These are phyloP conservation scores for Hamamelis virginiana DNA, from an alignment of 164 flowering plant species.

Conservation along the genomic window DNA sequence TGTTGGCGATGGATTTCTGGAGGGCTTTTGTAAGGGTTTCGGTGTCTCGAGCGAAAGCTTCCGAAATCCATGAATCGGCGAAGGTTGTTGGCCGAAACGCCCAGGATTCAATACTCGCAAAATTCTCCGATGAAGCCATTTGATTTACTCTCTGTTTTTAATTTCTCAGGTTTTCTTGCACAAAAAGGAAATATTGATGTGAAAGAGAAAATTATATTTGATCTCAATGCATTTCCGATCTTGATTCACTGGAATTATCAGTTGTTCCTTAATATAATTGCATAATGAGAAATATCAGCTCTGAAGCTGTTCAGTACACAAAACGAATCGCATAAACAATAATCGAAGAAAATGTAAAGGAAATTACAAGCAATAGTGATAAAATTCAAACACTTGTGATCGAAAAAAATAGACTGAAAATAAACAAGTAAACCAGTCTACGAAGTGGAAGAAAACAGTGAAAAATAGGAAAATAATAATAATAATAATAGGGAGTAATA, in stretches of 20 bases:
- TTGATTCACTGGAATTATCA: no score
- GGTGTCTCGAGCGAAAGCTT: constrained; percentile 57
- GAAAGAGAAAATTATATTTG: no score
- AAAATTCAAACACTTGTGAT: no score
- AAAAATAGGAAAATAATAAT: no score
- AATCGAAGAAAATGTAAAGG: no score
- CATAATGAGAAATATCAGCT: no score
- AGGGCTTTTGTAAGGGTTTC: constrained; percentile 71
- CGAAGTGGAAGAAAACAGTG: no score
- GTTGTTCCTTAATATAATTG: no score
- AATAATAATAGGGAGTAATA: no score
- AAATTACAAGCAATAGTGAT: not conserved
- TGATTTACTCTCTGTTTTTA: not conserved
- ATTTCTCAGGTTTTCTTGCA: not conserved
- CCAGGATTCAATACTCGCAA: constrained; percentile 53
- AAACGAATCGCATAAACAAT: not conserved
- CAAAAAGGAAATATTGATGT: not conserved
- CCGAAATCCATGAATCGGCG: constrained; percentile 60
- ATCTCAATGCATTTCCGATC: not conserved
- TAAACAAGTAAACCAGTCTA: no score
- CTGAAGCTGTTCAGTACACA: no score
- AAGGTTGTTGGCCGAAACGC: constrained; percentile 32
- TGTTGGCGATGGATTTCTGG: constrained; percentile 42
- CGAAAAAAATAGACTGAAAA: not conserved
- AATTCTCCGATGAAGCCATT: constrained; percentile 62